Base-by-base conservation (phyloP, 129 eudicot genomes). In the Flaveria sonorensis region DNA sequence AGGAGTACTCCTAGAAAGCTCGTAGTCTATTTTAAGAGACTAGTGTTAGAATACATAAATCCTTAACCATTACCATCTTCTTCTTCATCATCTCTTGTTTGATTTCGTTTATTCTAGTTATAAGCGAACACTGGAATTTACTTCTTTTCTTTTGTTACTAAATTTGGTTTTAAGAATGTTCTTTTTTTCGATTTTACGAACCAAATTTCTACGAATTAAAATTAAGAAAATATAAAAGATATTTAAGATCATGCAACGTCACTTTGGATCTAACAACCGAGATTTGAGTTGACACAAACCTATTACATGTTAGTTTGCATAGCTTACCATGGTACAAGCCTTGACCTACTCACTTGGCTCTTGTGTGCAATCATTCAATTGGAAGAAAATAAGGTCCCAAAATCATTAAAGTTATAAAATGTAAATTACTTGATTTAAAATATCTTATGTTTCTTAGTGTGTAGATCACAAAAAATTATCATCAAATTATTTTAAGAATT, bases 331-430 rank as follows among this genome's bases (percentile, higher is more conserved):
- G 76, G 63, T 47, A 71, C 64, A 52, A 52, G 46, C 32, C 28
- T 71, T 51, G 28, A 52, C 76, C 76, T 71, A 52, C 76, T 51
- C 3, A 51, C 76, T 71, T 71, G 47, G 52, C 65, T 51, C 53
- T 52, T 52, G 2, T 16, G 30, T 32, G 63, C 32, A 2, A 71
- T 71, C 65, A 71, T 71, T 71, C 19, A 52, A 51, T 15, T 47
- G 28, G 13, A 15, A 13, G 24, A 15, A 45, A 50, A 26, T n/a
- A 18, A 47, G 26, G 7, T 23, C 16, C 8, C 23, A 51, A 19
- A 8, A 71, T 15, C 53, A 18, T 48, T 47, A 26, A 21, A 5
- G 13, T 12, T 13, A 23, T 19, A 15, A 0, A 0, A 21, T 46
- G 24, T 15, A 15, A 14, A 46, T 70, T 46, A 12, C 30, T 62